These are phyloP conservation scores for Chrysochromulina tobinii DNA, from an alignment of 78 protist species.

Conservation along the genomic window DNA sequence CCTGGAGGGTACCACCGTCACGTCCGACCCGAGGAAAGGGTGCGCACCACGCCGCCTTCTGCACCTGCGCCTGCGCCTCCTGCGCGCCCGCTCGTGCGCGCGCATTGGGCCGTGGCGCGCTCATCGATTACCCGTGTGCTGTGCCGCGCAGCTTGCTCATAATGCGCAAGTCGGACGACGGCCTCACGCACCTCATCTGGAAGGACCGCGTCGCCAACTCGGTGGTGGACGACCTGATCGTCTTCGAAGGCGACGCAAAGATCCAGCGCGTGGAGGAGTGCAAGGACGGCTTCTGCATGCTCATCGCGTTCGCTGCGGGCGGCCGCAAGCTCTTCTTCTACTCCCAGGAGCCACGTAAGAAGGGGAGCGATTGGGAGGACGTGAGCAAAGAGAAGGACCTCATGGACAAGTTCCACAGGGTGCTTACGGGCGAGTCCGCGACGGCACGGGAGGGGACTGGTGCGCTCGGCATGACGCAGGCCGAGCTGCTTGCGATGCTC, in stretches of 20 bases:
- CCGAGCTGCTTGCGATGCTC: too few species aligned
- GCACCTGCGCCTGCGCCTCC: too few species aligned
- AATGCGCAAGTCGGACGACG: neutral
- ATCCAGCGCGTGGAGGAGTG: neutral
- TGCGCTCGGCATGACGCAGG: neutral
- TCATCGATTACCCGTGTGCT: too few species aligned
- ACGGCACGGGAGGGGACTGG: neutral
- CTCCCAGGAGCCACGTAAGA: neutral
- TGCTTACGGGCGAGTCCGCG: neutral
- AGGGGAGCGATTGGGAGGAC: neutral
- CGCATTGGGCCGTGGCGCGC: too few species aligned
- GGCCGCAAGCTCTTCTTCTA: neutral
- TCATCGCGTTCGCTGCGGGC: neutral
- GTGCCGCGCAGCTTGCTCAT: neutral
- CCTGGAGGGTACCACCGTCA: too few species aligned
- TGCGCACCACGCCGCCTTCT: too few species aligned
- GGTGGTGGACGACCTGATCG: conserved; percentile 1
- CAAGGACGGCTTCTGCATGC: neutral
- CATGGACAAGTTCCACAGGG: neutral
- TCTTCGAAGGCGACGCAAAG: neutral
- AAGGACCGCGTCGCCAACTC: neutral
- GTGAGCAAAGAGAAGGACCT: neutral
- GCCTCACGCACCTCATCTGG: conserved; percentile 3
- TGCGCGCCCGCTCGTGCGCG: too few species aligned
- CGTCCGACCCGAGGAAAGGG: too few species aligned